phyloP scores from a whole-genome alignment of 805 yeast species.

The Candida chauliodis region DNA sequence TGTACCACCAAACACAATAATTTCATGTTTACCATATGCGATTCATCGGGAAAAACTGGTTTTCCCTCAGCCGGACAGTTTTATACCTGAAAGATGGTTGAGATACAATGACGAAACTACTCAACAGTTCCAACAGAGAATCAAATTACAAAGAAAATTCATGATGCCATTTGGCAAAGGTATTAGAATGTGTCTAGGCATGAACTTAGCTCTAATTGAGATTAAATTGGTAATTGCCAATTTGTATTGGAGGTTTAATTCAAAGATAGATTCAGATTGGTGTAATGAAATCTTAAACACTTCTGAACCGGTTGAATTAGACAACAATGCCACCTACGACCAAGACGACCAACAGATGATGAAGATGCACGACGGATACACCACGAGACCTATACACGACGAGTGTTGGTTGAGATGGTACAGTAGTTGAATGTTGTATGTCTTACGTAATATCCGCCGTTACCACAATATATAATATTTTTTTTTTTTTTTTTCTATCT shows the following conservation, averaged over 20 bases:
- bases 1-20: slow-evolving; percentile 52
- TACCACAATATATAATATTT: no score
- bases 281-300: slow-evolving; percentile 22
- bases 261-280: slow-evolving; percentile 43
- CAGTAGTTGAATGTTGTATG: no score
- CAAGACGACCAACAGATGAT: slow-evolving; percentile 48
- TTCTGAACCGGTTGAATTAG: slow-evolving; percentile 16
- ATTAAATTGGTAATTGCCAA: slow-evolving; percentile 56
- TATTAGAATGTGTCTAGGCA: slow-evolving; percentile 70
- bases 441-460: no score
- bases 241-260: slow-evolving; percentile 47
- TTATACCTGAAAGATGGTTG: slow-evolving; percentile 66
- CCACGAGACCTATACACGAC: slow-evolving; percentile 49
- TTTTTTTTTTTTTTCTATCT: no score
- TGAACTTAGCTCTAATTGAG: slow-evolving; percentile 63
- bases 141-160: slow-evolving; percentile 45
- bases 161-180: slow-evolving; percentile 75
- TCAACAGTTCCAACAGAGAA: slow-evolving; percentile 21
- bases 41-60: slow-evolving; percentile 50
- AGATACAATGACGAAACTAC: slow-evolving; percentile 29
- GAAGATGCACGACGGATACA: slow-evolving; percentile 56
- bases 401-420: slow-evolving; percentile 50
- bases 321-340: slow-evolving; percentile 16
- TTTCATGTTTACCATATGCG: slow-evolving; percentile 66
- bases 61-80: slow-evolving; percentile 50